Conservation (phyloP, 768 basidiomycete genomes). For the Mycena amicta region DNA sequence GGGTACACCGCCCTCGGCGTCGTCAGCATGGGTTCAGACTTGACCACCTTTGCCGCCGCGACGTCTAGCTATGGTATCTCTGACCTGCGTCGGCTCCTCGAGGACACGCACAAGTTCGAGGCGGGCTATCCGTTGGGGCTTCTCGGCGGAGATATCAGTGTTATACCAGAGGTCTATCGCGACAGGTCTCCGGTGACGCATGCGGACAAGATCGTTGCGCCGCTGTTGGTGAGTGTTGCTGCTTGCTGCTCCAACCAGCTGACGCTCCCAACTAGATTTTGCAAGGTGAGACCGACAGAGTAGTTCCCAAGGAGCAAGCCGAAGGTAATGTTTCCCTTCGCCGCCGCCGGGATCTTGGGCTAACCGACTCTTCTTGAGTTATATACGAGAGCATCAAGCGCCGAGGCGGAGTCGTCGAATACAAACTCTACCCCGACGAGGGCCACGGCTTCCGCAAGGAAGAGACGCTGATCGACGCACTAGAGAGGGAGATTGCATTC, state of each 20-base stretch:
- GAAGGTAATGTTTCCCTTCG: conserved; percentile 9
- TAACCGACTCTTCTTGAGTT: conserved; percentile 35
- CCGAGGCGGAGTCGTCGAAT: conserved; percentile 44
- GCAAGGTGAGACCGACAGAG: conserved; percentile 50
- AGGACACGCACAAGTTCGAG: conserved; percentile 77
- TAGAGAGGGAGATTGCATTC: conserved; percentile 47
- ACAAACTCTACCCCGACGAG: conserved; percentile 52
- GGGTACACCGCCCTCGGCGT: conserved; percentile 68
- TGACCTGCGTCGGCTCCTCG: conserved; percentile 55
- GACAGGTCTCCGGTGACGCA: conserved; percentile 53
- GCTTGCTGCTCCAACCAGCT: not conserved
- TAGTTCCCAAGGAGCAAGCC: conserved; percentile 26
- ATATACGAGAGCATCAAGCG: conserved; percentile 47
- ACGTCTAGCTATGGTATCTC: conserved; percentile 71
- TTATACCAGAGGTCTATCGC: conserved; percentile 47
- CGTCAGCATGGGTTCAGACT: conserved; percentile 41
- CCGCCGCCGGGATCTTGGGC: conserved; percentile 43
- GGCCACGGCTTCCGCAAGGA: conserved; percentile 51
- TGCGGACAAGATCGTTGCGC: conserved; percentile 51
- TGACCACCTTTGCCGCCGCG: conserved; percentile 60
- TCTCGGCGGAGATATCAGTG: conserved; percentile 54
- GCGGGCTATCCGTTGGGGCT: conserved; percentile 60
- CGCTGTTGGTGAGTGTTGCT: conserved; percentile 47
- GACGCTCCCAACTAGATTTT: conserved; percentile 48
- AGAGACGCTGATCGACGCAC: conserved; percentile 43